These are phyloP conservation scores for Sporothrix mexicana DNA, from an alignment of 2,329 filamentous ascomycete genomes.

Conservation along the genomic window DNA sequence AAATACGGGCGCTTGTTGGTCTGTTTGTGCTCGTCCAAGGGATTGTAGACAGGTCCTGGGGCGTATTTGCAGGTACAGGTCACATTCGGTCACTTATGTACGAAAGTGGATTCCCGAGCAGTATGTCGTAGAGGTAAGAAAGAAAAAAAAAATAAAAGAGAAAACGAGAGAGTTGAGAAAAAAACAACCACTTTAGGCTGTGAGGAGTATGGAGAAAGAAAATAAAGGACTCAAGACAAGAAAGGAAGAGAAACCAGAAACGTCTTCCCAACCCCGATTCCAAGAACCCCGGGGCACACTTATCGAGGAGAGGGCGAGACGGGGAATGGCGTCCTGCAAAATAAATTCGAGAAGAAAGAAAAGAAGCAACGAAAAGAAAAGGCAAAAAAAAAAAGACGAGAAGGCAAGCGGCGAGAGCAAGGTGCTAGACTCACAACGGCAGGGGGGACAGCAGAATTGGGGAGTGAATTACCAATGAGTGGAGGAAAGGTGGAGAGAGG, in stretches of 20 bases:
- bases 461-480: constrained; percentile 24
- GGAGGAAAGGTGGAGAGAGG: constrained; percentile 29
- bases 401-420: not conserved
- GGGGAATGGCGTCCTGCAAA: constrained; percentile 9
- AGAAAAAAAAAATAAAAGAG: constrained; percentile 8
- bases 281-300: not conserved
- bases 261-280: not conserved
- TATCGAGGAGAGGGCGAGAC: not conserved
- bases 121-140: not conserved
- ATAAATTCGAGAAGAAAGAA: constrained; percentile 21
- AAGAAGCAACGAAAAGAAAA: not conserved
- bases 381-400: not conserved
- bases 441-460: constrained; percentile 12
- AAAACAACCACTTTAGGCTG: not conserved
- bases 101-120: constrained; percentile 1
- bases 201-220: not conserved
- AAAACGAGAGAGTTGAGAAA: not conserved
- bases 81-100: constrained; percentile 18
- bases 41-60: constrained; percentile 14
- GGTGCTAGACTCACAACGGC: constrained; percentile 13
- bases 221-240: not conserved
- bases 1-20: constrained; percentile 4
- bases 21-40: not conserved
- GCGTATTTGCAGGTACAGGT: constrained; percentile 23
- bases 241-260: not conserved